These are phyloP conservation scores for Marchantia polymorpha DNA, from an alignment of 225 moss, liverwort and hornwort genomes.

Conservation along the genomic window DNA sequence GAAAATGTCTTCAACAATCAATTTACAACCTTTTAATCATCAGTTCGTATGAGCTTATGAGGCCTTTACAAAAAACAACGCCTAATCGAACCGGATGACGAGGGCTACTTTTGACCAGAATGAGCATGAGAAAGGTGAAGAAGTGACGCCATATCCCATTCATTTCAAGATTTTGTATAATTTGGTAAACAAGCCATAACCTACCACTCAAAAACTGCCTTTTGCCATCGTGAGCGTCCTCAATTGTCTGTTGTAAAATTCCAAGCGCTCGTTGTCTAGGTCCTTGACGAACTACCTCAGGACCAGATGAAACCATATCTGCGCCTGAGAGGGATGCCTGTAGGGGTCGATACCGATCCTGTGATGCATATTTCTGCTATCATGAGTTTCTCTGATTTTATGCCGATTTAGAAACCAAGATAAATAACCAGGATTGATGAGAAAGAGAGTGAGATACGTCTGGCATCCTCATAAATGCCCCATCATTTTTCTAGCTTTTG, in stretches of 20 bases:
- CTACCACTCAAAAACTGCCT: conserved; percentile 98
- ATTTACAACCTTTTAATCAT: no score
- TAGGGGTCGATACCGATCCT: conserved; percentile 77
- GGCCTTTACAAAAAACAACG: no score
- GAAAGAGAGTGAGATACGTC: no score
- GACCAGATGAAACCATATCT: conserved; percentile 84
- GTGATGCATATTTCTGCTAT: conserved; percentile 10
- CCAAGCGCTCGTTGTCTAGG: conserved; percentile 83
- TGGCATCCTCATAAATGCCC: neutral
- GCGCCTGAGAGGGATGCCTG: conserved; percentile 80
- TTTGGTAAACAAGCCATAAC: neutral
- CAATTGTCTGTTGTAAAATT: conserved; percentile 86
- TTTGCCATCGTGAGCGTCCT: conserved; percentile 94
- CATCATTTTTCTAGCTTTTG: neutral
- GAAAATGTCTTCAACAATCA: no score
- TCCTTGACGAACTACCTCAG: conserved; percentile 82
- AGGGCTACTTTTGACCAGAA: neutral
- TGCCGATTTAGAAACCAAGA: no score
- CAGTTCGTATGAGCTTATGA: no score
- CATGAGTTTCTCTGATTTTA: neutral
- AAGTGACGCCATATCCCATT: neutral
- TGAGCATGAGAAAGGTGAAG: neutral
- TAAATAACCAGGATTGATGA: no score
- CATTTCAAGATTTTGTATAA: neutral
- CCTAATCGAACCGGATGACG: no score